phyloP scores from a whole-genome alignment of 2,329 filamentous ascomycete genomes.

The Alternaria rosae region DNA sequence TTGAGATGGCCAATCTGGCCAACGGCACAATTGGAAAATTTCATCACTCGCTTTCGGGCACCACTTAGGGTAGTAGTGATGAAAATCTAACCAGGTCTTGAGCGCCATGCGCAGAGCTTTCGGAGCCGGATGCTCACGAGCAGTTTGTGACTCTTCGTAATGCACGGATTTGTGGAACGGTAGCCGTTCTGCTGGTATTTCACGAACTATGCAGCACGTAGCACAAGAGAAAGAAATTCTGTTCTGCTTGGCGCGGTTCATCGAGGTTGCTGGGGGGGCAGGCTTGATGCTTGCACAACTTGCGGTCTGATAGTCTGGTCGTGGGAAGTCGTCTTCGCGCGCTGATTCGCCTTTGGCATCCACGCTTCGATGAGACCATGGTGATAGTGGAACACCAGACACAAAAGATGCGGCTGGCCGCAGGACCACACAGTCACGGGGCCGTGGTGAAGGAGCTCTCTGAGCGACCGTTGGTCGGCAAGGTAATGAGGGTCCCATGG shows the following conservation, averaged over 20 bases:
- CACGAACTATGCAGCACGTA: constrained; percentile 8
- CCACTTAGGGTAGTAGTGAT: constrained; percentile 4
- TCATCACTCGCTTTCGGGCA: constrained; percentile 5
- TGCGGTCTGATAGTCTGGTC: constrained; percentile 31
- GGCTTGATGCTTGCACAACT: constrained; percentile 40
- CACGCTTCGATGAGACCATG: constrained; percentile 30
- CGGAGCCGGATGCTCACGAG: constrained; percentile 24
- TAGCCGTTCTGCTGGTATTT: constrained; percentile 23
- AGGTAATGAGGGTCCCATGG: constrained; percentile 33
- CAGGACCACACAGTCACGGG: constrained; percentile 46
- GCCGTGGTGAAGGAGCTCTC: constrained; percentile 34
- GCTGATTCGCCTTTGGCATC: constrained; percentile 40
- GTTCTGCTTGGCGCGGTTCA: constrained; percentile 28
- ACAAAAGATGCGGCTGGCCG: constrained; percentile 31
- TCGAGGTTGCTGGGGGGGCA: constrained; percentile 26
- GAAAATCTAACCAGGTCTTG: constrained; percentile 17
- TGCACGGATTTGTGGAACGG: constrained; percentile 23
- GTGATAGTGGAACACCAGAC: constrained; percentile 35
- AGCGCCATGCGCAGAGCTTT: constrained; percentile 23
- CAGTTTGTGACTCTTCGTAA: constrained; percentile 19
- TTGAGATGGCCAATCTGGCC: constrained; percentile 1
- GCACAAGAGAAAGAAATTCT: constrained; percentile 13
- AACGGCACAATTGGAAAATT: constrained; percentile 2
- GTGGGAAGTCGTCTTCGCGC: constrained; percentile 30
- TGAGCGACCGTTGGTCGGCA: constrained; percentile 38